A percentile compares a stretch with the other conserved stretches of the same genome.
Evolutionary conservation across 768 basidiomycete genomes (phyloP).

Genomic region (Ramaria rubella): DNA sequence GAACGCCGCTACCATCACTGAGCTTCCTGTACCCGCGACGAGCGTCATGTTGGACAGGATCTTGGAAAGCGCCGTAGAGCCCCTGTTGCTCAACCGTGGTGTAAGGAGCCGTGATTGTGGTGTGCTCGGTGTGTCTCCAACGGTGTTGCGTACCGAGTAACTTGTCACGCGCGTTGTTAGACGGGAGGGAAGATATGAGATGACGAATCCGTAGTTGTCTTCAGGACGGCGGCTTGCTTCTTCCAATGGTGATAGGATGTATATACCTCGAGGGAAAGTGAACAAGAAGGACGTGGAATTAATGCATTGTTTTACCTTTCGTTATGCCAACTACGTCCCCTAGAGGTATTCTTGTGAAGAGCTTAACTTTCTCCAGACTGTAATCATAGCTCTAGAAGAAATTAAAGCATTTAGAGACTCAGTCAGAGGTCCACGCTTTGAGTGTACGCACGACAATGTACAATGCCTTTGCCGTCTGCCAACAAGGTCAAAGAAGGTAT

Average conservation of each 20-base stretch:
- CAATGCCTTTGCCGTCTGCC: constrained; percentile 43
- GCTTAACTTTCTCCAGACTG: constrained; percentile 83
- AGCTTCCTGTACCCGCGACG: constrained; percentile 21
- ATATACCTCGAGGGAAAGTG: constrained; percentile 56
- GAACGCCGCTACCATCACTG: constrained; percentile 60
- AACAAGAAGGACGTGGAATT: neutral
- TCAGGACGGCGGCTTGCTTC: constrained; percentile 81
- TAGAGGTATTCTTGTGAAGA: constrained; percentile 85
- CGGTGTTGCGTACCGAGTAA: constrained; percentile 76
- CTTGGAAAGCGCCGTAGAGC: constrained; percentile 31
- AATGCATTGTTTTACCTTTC: constrained; percentile 51
- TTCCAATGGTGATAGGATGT: constrained; percentile 90
- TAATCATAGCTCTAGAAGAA: constrained; percentile 79
- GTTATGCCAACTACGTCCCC: constrained; percentile 69
- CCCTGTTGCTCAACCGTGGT: constrained; percentile 2
- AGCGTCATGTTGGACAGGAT: constrained; percentile 30
- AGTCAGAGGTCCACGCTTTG: neutral
- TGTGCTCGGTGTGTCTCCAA: constrained; percentile 25
- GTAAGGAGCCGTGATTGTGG: neutral
- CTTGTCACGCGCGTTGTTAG: constrained; percentile 74
- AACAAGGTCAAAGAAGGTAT: constrained; percentile 1
- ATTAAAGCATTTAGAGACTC: neutral
- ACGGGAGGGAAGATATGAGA: constrained; percentile 70
- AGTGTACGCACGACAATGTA: constrained; percentile 67
- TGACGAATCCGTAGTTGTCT: constrained; percentile 83